These are phyloP conservation scores for Chrysochromulina tobinii DNA, from an alignment of 78 protist species.

Conservation along the genomic window DNA sequence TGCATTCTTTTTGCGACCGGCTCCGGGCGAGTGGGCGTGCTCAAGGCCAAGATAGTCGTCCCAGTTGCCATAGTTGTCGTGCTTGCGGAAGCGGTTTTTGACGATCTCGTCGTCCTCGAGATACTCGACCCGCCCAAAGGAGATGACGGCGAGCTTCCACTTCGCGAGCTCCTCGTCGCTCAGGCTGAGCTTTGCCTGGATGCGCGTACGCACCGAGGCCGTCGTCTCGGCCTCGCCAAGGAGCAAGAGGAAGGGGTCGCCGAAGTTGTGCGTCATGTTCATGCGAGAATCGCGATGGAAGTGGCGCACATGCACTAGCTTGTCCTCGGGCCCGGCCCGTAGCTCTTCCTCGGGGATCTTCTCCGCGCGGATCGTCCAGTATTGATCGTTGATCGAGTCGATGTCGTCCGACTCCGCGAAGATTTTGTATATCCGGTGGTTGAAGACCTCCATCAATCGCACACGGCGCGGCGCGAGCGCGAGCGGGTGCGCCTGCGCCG, in stretches of 20 bases:
- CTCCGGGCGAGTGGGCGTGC: not conserved
- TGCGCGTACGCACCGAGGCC: not conserved
- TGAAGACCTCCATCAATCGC: constrained; percentile 24
- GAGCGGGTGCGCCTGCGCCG: not conserved
- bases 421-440: not conserved
- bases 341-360: not conserved
- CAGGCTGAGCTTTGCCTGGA: not conserved
- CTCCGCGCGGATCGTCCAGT: constrained; percentile 36
- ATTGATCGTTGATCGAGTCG: constrained; percentile 27
- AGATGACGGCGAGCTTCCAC: not conserved
- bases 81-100: not conserved
- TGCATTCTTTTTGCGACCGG: not conserved
- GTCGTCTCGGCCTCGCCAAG: not conserved
- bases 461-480: not conserved
- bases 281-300: not conserved
- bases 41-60: constrained; percentile 20
- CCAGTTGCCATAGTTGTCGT: not conserved
- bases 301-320: not conserved
- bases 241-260: constrained; percentile 17
- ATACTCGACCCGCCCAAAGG: not conserved
- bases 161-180: not conserved
- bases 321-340: not conserved
- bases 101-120: not conserved
- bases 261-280: constrained; percentile 6
- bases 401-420: not conserved